Evolutionary conservation across 805 yeast species (phyloP).

Genomic region (Isabelozyma pseudorhagii): DNA sequence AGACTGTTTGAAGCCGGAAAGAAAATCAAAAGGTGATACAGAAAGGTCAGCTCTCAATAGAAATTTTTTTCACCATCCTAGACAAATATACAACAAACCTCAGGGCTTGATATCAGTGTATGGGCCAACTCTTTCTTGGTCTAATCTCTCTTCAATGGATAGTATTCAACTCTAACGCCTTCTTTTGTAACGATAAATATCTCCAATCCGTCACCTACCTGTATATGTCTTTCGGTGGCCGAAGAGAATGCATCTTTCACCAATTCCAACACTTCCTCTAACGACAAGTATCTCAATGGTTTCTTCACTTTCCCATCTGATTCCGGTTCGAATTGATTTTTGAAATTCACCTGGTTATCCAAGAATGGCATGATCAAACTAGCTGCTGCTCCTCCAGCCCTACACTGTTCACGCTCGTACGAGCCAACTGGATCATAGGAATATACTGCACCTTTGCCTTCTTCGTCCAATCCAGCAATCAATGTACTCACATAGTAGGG

Average conservation of each 20-base stretch:
- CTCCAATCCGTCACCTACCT: slow-evolving; percentile 96
- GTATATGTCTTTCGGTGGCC: slow-evolving; percentile 97
- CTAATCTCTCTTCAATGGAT: slow-evolving; percentile 84
- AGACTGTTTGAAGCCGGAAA: no score
- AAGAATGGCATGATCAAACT: slow-evolving; percentile 94
- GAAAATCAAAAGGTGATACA: no score
- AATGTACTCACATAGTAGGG: slow-evolving; percentile 96
- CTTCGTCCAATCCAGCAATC: slow-evolving; percentile 87
- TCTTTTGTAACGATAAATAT: slow-evolving; percentile 88
- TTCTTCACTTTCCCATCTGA: slow-evolving; percentile 65
- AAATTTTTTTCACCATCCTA: neutral
- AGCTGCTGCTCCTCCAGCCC: slow-evolving; percentile 98
- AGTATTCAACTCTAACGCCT: slow-evolving; percentile 81
- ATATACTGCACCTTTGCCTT: slow-evolving; percentile 91
- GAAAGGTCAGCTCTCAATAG: neutral
- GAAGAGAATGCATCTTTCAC: slow-evolving; percentile 94
- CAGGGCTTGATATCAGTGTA: neutral
- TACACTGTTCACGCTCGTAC: slow-evolving; percentile 93
- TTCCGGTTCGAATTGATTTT: slow-evolving; percentile 85
- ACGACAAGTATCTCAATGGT: slow-evolving; percentile 57
- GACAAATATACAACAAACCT: neutral
- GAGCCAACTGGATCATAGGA: slow-evolving; percentile 98
- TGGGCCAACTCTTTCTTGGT: neutral
- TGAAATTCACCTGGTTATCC: slow-evolving; percentile 95
- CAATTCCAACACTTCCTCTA: slow-evolving; percentile 82